Conservation (phyloP, 139 green algal species). For the Chlorella sp. region DNA sequence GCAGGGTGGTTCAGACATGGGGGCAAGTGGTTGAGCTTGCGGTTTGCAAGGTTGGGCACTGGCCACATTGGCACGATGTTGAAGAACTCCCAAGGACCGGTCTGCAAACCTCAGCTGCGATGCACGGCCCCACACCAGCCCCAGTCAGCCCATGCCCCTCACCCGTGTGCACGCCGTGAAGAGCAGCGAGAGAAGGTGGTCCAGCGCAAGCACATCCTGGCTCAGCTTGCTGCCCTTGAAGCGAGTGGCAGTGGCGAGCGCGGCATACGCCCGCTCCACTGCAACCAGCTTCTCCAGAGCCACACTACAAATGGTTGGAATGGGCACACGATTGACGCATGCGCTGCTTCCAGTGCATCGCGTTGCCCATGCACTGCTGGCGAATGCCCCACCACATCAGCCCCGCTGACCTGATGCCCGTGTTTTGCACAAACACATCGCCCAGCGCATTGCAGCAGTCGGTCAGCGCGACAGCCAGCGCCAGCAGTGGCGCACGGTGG, state of each 20-base stretch:
- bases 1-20: not conserved
- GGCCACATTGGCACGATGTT: too few relatives aligned
- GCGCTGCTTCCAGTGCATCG: too few relatives aligned
- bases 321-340: too few relatives aligned
- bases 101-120: not conserved
- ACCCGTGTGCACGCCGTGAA: constrained; percentile 35
- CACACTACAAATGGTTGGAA: not conserved
- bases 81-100: too few relatives aligned
- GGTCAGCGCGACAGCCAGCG: not conserved
- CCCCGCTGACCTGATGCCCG: not conserved
- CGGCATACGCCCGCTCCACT: constrained; percentile 4
- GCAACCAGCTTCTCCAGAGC: constrained; percentile 8
- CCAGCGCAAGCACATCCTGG: constrained; percentile 14
- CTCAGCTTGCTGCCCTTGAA: constrained; percentile 24
- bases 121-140: not conserved
- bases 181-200: constrained; percentile 27
- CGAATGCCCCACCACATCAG: not conserved
- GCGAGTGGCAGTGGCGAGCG: not conserved
- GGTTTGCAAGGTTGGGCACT: too few relatives aligned
- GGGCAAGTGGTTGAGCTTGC: too few relatives aligned
- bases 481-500: not conserved
- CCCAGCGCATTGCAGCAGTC: not conserved
- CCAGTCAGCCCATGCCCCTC: not conserved
- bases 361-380: too few relatives aligned
- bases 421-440: constrained; percentile 17